Evolutionary conservation across 768 basidiomycete species (phyloP), one percentile per base, ranked within the genome.

Genomic region (Cytidiella melzeri): DNA sequence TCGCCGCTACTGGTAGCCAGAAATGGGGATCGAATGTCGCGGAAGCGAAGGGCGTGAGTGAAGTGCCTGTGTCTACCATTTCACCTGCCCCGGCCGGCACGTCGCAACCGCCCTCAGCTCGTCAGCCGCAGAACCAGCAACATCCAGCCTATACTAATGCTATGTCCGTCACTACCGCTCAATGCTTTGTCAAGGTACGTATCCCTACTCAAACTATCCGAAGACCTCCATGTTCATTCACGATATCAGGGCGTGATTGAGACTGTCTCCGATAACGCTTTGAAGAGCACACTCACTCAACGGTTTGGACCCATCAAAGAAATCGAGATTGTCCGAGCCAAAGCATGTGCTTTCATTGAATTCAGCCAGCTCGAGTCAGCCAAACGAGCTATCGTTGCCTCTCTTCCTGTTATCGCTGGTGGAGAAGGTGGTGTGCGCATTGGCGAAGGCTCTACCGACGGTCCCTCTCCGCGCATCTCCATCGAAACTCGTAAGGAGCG

Each of bases 301-400:
- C 80, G 83, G 27, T 94, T 94, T 64, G 92, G 92, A 0, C 73
- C 81, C 0, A 74, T 96, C 61, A 90, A 87, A 65, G 92, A 92
- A 20, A 67, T 93, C 37, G 94, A 97, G 67, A 83, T 96, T 55
- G 84, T 95, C 37, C 87, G 87, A 55, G 64, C 61, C 62, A 95
- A 90, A 66, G 91, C 89, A 0, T 97, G 94, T 61, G 94, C 93
- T 0, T 97, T 98, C 79, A 73, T 96, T 60, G 95, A 97, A 67
- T 98, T 94, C 72, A 64, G 61, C 20, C 69, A 70, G 1, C 65
- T 94, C 50, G 92, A 94, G 1, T 69, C 80, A 30, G 95, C 95
- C n/a, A 77, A 81, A 58, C 79, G 83, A 39, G 95, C 95, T 2
- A 95, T 99, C 62, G 69, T 77, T 23, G 75, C 86, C 3, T 85